Base-by-base conservation (phyloP, 768 basidiomycete species). In the Hericium alpestre region DNA sequence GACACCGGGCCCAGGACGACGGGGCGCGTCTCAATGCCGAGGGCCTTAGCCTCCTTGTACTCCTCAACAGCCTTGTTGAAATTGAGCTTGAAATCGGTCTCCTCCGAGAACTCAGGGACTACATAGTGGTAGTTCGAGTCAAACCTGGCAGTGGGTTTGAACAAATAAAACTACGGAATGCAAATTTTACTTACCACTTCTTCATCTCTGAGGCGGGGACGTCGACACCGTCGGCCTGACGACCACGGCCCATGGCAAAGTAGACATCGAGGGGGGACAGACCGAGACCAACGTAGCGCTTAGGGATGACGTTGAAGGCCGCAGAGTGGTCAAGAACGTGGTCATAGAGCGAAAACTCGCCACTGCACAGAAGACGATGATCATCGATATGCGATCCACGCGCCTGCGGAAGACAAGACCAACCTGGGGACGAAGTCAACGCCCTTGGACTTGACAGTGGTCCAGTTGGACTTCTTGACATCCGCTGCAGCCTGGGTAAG, bases 111-210 rank as follows among this genome's bases (percentile, higher is more conserved):
- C 75, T 96, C 96, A 56, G 94, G 94, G 59, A 98, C 96, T 72
- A 98, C 93, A 68, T 86, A 94, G 78, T 98, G 94, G 79, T 96
- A 98, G 83, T 96, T 96, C 52, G 92, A 93, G 75, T 96, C 93
- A n/a, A n/a, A n/a, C n/a, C n/a, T n/a, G n/a, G n/a, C n/a, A n/a
- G n/a, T n/a, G n/a, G 49, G 25, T 50, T 53, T 51, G 55, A 20
- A 53, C 27, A 58, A 12, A 41, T n/a, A 25, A 39, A 40, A 53
- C 27, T 13, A 15, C 54, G 2, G 55, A 38, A 56, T 55, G 3
- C 25, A 41, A 40, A 16, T 13, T 15, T 50, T 32, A 76, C 84
- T 65, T 68, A 91, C 95, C 96, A 99, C 75, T 98, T 98, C 82
- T 96, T 97, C 96, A 98, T 98, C 79, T 97, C 94, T 61, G 83